Conservation (phyloP, 495 filamentous ascomycete species). For the Daldinia concentrica region DNA sequence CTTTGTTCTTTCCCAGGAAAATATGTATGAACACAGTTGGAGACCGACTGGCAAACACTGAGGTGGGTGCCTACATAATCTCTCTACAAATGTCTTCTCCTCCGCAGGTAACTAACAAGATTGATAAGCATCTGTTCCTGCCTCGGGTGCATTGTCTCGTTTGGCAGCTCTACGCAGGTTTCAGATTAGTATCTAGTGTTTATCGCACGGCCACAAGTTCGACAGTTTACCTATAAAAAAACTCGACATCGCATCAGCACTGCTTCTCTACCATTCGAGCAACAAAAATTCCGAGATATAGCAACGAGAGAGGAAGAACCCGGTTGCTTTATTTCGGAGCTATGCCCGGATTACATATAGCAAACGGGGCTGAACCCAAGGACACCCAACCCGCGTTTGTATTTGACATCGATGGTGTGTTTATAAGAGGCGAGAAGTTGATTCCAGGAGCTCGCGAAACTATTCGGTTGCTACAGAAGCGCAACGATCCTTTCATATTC, state of each 20-base stretch:
- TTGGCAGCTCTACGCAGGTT: conserved; percentile 8
- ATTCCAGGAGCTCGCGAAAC: conserved; percentile 73
- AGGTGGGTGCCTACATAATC: conserved; percentile 5
- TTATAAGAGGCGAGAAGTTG: conserved; percentile 74
- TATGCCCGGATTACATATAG: not conserved
- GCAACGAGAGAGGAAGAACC: not conserved
- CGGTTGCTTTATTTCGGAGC: not conserved
- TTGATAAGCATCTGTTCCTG: not conserved
- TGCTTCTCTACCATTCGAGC: not conserved
- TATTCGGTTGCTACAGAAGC: conserved; percentile 67
- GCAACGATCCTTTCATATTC: conserved; percentile 79
- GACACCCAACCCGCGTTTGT: conserved; percentile 70
- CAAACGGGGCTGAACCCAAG: conserved; percentile 5
- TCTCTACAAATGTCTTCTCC: not conserved
- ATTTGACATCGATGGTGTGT: conserved; percentile 90
- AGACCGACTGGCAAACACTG: not conserved
- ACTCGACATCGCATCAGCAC: not conserved
- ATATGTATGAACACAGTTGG: not conserved
- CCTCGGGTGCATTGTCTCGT: conserved; percentile 4
- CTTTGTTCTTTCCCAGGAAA: not conserved
- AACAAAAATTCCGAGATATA: not conserved
- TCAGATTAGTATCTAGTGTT: not conserved
- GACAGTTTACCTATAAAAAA: not conserved
- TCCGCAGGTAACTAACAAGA: not conserved
- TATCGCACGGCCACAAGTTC: not conserved